Conservation (phyloP, 2,329 filamentous ascomycete genomes). For the Penicillium sp. region DNA sequence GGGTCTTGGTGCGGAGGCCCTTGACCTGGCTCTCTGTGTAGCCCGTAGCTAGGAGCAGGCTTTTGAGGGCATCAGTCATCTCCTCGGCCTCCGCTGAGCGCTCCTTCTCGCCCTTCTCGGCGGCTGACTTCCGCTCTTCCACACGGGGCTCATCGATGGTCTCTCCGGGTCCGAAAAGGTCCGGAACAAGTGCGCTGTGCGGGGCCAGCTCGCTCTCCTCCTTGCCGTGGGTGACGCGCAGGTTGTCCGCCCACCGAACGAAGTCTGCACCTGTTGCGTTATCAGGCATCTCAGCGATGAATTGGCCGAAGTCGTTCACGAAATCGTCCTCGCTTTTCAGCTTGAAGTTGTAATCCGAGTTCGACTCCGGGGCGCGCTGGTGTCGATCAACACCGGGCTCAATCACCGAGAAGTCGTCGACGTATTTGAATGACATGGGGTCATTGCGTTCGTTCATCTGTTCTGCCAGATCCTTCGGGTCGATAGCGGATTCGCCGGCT, state of each 20-base stretch:
- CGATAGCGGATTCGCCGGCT: constrained; percentile 74
- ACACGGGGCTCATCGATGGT: constrained; percentile 30
- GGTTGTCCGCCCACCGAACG: constrained; percentile 45
- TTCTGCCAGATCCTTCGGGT: constrained; percentile 68
- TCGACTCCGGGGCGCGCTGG: constrained; percentile 50
- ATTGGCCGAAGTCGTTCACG: constrained; percentile 54
- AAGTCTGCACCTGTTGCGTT: constrained; percentile 47
- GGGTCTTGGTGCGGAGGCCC: constrained; percentile 63
- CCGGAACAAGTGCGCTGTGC: constrained; percentile 50
- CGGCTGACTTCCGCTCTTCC: constrained; percentile 24
- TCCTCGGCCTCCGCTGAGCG: constrained; percentile 30
- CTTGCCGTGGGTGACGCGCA: constrained; percentile 51
- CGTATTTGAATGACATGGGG: constrained; percentile 68
- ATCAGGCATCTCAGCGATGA: constrained; percentile 49
- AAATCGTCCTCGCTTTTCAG: constrained; percentile 64
- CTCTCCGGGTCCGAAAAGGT: constrained; percentile 48
- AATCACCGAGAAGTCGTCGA: constrained; percentile 77
- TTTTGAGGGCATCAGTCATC: constrained; percentile 44
- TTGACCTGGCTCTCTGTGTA: constrained; percentile 49
- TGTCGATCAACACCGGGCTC: constrained; percentile 75
- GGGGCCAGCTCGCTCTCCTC: constrained; percentile 50
- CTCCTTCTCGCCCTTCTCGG: constrained; percentile 29
- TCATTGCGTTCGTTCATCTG: constrained; percentile 72
- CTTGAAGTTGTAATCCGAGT: constrained; percentile 56
- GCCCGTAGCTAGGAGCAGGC: constrained; percentile 57